Conservation (phyloP, 345 rosid species). For the Eucalyptus marginata region DNA sequence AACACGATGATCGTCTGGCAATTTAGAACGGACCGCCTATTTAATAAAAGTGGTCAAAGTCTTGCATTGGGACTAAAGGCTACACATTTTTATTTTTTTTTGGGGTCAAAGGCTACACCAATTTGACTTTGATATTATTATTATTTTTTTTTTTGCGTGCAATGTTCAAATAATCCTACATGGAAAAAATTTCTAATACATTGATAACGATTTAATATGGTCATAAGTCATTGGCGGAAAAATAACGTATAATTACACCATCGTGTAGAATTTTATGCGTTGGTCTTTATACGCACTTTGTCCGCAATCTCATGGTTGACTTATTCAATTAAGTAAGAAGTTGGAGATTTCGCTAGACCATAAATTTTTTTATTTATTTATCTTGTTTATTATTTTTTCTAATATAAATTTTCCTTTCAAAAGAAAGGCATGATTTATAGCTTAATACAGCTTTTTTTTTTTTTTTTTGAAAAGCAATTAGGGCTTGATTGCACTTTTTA, state of each 20-base stretch:
- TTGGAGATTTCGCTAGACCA: not conserved
- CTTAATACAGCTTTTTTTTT: not conserved
- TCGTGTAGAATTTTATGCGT: not conserved
- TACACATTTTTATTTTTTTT: no score
- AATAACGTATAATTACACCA: not conserved
- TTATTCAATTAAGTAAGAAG: not conserved
- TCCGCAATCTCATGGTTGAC: not conserved
- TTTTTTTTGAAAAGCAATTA: not conserved
- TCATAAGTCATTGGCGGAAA: fast-evolving
- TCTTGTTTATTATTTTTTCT: not conserved
- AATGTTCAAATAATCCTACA: not conserved
- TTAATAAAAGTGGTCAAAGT: not conserved
- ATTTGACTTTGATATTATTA: not conserved
- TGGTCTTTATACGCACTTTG: fast-evolving
- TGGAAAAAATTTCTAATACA: no score
- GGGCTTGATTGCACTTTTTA: not conserved
- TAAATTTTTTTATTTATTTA: not conserved
- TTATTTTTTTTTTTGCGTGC: not conserved
- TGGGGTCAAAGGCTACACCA: not conserved
- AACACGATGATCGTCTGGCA: not conserved
- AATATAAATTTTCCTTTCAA: not conserved
- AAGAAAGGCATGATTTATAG: not conserved
- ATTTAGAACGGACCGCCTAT: not conserved
- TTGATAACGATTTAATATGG: fast-evolving
- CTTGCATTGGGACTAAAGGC: not conserved